Evolutionary conservation across 83 land plant species (phyloP).

Genomic region (Larix sibirica): DNA sequence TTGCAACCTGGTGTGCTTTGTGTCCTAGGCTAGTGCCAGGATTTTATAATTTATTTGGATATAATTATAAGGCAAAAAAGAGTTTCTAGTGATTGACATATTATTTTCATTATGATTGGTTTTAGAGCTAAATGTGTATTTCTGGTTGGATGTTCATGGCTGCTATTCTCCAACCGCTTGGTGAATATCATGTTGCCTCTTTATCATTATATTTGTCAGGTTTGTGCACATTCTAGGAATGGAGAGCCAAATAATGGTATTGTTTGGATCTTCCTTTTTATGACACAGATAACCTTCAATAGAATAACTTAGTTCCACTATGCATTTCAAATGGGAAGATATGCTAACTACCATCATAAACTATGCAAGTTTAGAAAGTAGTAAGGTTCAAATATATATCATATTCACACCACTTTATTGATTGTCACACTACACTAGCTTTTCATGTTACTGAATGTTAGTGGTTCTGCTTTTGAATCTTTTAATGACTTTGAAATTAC

Average conservation of each 20-base stretch:
- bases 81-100: neutral
- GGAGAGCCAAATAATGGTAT: neutral
- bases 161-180: neutral
- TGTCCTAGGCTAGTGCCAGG: neutral
- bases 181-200: neutral
- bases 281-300: neutral
- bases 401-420: too few species aligned
- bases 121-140: neutral
- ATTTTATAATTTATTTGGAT: neutral
- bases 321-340: too few species aligned
- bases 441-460: too few species aligned
- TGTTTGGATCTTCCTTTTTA: neutral
- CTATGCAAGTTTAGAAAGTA: too few species aligned
- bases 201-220: neutral
- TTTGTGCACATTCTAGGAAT: neutral
- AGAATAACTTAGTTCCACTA: neutral
- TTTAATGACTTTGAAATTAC: too few species aligned
- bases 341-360: too few species aligned
- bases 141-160: slow-evolving; percentile 1
- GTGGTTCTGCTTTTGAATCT: too few species aligned
- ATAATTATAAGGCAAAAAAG: neutral
- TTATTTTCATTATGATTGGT: neutral
- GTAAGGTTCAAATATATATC: too few species aligned
- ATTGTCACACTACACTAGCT: too few species aligned
- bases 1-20: neutral